phyloP scores from a whole-genome alignment of 495 filamentous ascomycete genomes.

The Penicillium waksmanii region DNA sequence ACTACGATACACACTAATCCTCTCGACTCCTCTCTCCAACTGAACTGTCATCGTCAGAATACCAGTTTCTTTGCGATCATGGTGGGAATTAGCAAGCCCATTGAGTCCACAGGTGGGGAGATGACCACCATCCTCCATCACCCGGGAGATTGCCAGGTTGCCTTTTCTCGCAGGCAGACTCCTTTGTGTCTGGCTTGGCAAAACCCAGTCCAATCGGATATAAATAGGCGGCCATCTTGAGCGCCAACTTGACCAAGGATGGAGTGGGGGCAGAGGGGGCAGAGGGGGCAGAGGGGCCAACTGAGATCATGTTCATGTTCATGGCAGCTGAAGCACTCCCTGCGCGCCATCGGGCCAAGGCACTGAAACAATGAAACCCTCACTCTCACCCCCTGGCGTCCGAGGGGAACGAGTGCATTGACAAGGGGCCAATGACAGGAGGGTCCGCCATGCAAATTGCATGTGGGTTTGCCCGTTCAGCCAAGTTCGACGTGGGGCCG shows the following conservation, averaged over 20 bases:
- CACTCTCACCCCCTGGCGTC: constrained; percentile 27
- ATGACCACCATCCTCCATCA: constrained; percentile 9
- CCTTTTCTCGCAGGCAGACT: constrained; percentile 10
- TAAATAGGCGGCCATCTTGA: constrained; percentile 29
- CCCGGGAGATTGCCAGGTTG: constrained; percentile 22
- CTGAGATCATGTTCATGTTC: constrained; percentile 1
- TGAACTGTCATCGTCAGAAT: neutral
- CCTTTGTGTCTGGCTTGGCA: constrained; percentile 21
- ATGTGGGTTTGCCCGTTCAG: constrained; percentile 21
- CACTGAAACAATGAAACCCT: constrained; percentile 9
- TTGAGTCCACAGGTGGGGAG: constrained; percentile 5
- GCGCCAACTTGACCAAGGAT: constrained; percentile 20
- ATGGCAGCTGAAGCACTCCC: constrained; percentile 13
- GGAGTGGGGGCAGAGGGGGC: neutral
- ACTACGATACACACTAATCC: no score
- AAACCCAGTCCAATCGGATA: constrained; percentile 25
- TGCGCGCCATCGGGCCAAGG: constrained; percentile 10
- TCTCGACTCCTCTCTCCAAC: neutral
- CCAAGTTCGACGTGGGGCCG: constrained; percentile 21
- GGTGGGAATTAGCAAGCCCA: neutral
- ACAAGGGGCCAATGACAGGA: constrained; percentile 21
- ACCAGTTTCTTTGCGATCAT: neutral
- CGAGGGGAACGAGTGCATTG: constrained; percentile 10
- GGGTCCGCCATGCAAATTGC: constrained; percentile 15
- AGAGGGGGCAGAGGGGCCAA: neutral